Conservation (phyloP, 352 stramenopile genomes). For the Bremia lactucae region DNA sequence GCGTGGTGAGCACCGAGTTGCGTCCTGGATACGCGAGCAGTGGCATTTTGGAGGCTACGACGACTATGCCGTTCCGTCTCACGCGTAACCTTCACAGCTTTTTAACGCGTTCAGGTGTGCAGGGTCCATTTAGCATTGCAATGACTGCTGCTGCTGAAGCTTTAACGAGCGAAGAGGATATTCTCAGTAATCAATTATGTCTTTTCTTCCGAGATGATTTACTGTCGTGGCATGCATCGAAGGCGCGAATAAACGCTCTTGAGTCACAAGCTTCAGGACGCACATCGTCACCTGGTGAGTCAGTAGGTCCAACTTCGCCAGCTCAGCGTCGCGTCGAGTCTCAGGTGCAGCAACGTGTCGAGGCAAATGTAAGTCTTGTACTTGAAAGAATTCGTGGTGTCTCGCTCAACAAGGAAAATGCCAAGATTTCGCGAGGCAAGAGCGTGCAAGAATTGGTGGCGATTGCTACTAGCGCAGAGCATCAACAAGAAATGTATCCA, state of each 20-base stretch:
- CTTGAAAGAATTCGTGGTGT: conserved; percentile 70
- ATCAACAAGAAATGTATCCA: conserved; percentile 78
- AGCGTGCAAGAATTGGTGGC: conserved; percentile 72
- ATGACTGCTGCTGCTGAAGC: conserved; percentile 77
- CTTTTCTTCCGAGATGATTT: conserved; percentile 85
- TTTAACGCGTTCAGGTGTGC: conserved; percentile 70
- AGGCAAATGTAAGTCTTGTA: conserved; percentile 78
- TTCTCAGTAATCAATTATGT: conserved; percentile 78
- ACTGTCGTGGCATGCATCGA: conserved; percentile 81
- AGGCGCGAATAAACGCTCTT: conserved; percentile 43
- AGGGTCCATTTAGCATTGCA: conserved; percentile 76
- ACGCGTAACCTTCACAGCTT: conserved; percentile 86
- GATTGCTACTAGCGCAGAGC: conserved; percentile 70
- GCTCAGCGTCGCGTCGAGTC: conserved; percentile 53
- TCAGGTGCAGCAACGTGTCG: conserved; percentile 76
- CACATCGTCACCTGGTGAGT: conserved; percentile 11
- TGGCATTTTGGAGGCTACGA: conserved; percentile 68
- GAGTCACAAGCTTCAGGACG: conserved; percentile 18
- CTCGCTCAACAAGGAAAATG: conserved; percentile 62
- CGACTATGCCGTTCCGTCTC: conserved; percentile 82
- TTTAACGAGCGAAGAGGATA: conserved; percentile 72
- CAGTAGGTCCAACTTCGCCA: conserved; percentile 17
- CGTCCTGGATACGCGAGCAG: conserved; percentile 76
- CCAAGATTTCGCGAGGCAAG: conserved; percentile 48
- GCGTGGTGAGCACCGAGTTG: conserved; percentile 76